phyloP scores from a whole-genome alignment of 2,329 filamentous ascomycete genomes.

The Monosporascus sp. region DNA sequence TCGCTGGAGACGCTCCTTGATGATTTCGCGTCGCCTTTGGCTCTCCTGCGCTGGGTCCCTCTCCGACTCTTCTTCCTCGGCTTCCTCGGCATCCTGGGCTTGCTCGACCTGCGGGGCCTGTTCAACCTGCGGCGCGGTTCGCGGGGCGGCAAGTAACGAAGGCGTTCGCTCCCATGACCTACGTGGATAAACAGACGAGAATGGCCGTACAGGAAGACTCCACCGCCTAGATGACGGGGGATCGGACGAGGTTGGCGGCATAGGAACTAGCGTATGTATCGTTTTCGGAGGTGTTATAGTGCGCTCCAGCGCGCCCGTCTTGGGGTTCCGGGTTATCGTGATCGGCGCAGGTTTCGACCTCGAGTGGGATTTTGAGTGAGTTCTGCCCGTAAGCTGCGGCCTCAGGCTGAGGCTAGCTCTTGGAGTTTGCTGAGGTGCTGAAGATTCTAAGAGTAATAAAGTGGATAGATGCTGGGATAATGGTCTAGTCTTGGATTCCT shows the following conservation, averaged over 20 bases:
- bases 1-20: slow-evolving; percentile 12
- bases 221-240: slow-evolving; percentile 5
- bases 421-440: neutral
- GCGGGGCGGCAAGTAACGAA: neutral
- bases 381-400: slow-evolving; percentile 14
- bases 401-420: slow-evolving; percentile 9
- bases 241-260: neutral
- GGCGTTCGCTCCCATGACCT: slow-evolving; percentile 1
- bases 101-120: neutral
- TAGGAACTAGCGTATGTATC: slow-evolving; percentile 5
- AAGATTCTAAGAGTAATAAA: slow-evolving; percentile 4
- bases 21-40: slow-evolving; percentile 1
- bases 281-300: neutral
- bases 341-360: slow-evolving; percentile 16
- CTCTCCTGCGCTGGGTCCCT: neutral
- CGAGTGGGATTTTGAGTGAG: slow-evolving; percentile 11
- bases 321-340: slow-evolving; percentile 18
- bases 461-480: slow-evolving; percentile 5
- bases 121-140: neutral
- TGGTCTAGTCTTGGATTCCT: slow-evolving; percentile 10
- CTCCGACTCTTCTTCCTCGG: neutral
- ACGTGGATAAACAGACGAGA: neutral
- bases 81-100: neutral
- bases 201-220: slow-evolving; percentile 4
- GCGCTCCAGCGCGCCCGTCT: slow-evolving; percentile 13